These are phyloP conservation scores for Pythium graminicola DNA, from an alignment of 352 stramenopile species.

Conservation along the genomic window DNA sequence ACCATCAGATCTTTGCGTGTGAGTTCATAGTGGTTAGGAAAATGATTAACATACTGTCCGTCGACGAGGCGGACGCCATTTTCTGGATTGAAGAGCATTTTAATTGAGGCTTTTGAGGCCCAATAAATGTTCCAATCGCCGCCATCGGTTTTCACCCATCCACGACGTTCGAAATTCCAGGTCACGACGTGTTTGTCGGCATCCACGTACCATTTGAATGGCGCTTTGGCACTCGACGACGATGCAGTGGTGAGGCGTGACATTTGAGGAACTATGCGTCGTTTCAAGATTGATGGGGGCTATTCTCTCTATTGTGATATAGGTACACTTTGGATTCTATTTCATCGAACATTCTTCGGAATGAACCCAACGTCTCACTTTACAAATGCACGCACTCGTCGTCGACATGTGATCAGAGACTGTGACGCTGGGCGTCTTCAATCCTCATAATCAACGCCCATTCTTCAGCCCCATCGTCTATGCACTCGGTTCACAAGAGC, in stretches of 20 bases:
- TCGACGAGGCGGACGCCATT: slow-evolving; percentile 82
- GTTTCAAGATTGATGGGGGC: no score
- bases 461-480: no score
- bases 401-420: no score
- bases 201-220: slow-evolving; percentile 62
- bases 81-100: slow-evolving; percentile 88
- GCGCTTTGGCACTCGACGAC: background rate
- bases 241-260: background rate
- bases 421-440: no score
- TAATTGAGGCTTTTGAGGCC: slow-evolving; percentile 86
- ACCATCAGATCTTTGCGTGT: slow-evolving; percentile 90
- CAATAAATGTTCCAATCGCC: slow-evolving; percentile 89
- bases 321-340: no score
- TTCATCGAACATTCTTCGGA: no score
- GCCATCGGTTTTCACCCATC: slow-evolving; percentile 87
- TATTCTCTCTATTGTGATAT: no score
- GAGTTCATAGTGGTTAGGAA: slow-evolving; percentile 75
- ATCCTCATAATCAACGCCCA: no score
- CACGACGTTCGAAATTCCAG: slow-evolving; percentile 78
- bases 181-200: slow-evolving; percentile 75
- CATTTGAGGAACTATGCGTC: no score
- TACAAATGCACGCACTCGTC: no score
- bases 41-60: slow-evolving; percentile 90
- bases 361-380: no score
- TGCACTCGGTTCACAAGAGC: no score